A percentile compares a stretch with the other conserved stretches of the same genome.
phyloP scores from a whole-genome alignment of 176 grass and related monocot genomes.

The Musa schizocarpa region DNA sequence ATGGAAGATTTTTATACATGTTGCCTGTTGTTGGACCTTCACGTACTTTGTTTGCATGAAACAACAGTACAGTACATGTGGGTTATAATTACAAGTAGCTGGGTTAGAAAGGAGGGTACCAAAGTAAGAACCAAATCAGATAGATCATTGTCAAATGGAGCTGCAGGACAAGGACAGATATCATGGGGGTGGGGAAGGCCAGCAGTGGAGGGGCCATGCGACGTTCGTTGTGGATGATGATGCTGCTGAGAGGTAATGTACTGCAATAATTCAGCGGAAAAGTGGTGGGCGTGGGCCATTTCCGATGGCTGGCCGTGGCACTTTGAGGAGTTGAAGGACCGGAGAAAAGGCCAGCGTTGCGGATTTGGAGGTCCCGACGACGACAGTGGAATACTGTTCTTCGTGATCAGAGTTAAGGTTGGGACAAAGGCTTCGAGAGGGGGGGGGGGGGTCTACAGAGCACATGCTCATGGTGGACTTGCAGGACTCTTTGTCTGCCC shows the following conservation, averaged over 20 bases:
- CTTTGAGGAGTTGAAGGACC: no score
- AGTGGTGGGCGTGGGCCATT: background rate
- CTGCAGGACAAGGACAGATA: background rate
- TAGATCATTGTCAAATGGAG: background rate
- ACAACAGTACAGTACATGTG: background rate
- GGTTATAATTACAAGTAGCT: background rate
- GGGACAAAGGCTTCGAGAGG: no score
- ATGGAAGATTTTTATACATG: slow-evolving; percentile 7
- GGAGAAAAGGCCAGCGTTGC: no score
- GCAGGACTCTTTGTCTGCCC: no score
- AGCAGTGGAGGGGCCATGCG: background rate
- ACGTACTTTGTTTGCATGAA: background rate
- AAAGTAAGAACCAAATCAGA: background rate
- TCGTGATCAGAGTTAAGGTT: no score
- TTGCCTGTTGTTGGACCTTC: background rate
- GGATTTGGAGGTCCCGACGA: no score
- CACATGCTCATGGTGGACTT: no score
- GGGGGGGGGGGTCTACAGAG: no score
- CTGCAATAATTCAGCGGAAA: slow-evolving; percentile 12
- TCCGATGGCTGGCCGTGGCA: background rate
- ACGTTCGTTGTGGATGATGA: background rate
- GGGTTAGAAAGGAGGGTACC: no score
- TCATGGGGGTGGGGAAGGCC: background rate
- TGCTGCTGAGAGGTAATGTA: background rate
- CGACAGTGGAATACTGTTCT: no score